These are phyloP conservation scores for Vaccinium myrtillus DNA, from an alignment of 148 eudicot genomes.

Conservation along the genomic window DNA sequence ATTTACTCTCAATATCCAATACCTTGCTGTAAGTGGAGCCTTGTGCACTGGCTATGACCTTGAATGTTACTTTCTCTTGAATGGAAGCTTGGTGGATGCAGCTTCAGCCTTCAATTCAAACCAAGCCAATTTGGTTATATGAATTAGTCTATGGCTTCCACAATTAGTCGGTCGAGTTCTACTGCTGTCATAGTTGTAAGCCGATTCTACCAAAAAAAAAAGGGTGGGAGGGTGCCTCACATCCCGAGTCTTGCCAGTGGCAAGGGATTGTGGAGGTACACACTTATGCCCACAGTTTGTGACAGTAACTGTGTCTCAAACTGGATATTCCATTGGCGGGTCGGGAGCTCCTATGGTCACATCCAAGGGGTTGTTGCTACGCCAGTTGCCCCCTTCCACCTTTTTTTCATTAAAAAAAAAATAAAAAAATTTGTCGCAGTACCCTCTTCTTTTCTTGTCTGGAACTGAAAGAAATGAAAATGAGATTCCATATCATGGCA, in stretches of 20 bases:
- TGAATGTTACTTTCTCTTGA: background rate
- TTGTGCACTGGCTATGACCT: background rate
- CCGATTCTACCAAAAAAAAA: background rate
- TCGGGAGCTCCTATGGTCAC: too few relatives aligned
- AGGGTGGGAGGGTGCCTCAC: too few relatives aligned
- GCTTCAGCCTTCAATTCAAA: conserved; percentile 4
- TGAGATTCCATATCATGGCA: background rate
- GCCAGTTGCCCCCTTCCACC: too few relatives aligned
- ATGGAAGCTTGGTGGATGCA: background rate
- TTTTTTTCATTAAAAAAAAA: too few relatives aligned
- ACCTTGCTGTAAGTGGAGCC: background rate
- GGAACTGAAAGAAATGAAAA: background rate
- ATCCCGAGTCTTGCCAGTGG: too few relatives aligned
- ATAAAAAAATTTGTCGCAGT: background rate
- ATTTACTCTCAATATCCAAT: background rate
- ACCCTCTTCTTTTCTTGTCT: background rate
- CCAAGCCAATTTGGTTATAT: background rate
- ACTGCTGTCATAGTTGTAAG: background rate
- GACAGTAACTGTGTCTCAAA: too few relatives aligned
- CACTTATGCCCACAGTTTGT: too few relatives aligned
- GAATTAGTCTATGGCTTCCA: background rate
- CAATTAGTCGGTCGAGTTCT: background rate
- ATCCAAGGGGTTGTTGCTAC: too few relatives aligned
- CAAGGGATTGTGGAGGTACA: too few relatives aligned
- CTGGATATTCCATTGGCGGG: too few relatives aligned